A percentile compares a stretch with the other conserved stretches of the same genome.
Evolutionary conservation across 2,329 filamentous ascomycete species (phyloP).

Genomic region (Raffaelea arxii): DNA sequence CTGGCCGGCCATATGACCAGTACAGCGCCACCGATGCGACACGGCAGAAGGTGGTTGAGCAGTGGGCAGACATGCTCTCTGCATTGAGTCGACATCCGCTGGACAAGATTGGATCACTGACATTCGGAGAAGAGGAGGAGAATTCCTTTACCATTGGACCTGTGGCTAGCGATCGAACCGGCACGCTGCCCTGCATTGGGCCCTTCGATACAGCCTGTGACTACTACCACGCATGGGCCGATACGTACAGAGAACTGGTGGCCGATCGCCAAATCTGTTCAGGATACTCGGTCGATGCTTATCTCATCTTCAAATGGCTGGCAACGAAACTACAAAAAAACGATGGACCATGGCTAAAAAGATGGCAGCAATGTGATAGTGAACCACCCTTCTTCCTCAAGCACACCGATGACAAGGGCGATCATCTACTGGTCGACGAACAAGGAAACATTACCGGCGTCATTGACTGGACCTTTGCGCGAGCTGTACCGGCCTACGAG

Average conservation of each 20-base stretch:
- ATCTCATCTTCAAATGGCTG: conserved; percentile 1
- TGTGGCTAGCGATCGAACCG: conserved; percentile 1
- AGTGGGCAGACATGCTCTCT: conserved; percentile 3
- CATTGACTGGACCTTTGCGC: conserved; percentile 33
- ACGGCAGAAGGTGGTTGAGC: conserved; percentile 1
- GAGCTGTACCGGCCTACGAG: conserved; percentile 22
- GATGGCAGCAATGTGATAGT: not conserved
- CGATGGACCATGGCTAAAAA: not conserved
- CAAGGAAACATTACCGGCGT: conserved; percentile 36
- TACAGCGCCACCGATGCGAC: not conserved
- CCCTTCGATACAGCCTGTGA: not conserved
- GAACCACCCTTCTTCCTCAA: conserved; percentile 30
- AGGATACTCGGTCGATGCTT: conserved; percentile 2
- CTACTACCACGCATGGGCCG: not conserved
- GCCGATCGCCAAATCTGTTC: conserved; percentile 3
- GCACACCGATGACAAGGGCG: conserved; percentile 21
- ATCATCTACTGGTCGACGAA: conserved; percentile 29
- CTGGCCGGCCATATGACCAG: conserved; percentile 11
- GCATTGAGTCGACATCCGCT: conserved; percentile 1
- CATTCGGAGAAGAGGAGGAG: not conserved
- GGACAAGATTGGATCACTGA: conserved; percentile 1
- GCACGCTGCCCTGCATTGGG: conserved; percentile 1
- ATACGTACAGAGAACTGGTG: not conserved
- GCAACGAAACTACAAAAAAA: not conserved
- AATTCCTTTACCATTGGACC: not conserved